Evolutionary conservation across 1,284 basidiomycete species (phyloP).

Genomic region (Naganishia albida): DNA sequence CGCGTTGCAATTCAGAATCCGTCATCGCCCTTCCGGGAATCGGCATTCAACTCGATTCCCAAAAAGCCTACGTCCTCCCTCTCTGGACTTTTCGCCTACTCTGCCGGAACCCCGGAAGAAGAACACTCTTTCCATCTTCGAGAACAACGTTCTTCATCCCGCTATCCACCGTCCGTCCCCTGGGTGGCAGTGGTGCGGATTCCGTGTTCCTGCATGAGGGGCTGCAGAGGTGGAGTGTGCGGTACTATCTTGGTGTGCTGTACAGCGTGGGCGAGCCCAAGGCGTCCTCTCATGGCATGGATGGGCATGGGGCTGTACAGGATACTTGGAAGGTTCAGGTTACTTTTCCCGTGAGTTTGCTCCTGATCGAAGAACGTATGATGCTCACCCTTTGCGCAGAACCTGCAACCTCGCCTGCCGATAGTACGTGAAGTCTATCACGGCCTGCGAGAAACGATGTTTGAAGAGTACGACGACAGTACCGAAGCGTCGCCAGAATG

Average conservation of each 20-base stretch:
- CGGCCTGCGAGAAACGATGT: conserved; percentile 41
- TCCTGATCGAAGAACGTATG: conserved; percentile 9
- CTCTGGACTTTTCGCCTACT: not conserved
- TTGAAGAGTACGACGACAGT: conserved; percentile 39
- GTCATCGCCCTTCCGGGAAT: conserved; percentile 57
- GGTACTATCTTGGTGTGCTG: conserved; percentile 46
- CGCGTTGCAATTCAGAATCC: conserved; percentile 46
- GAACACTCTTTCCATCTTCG: conserved; percentile 24
- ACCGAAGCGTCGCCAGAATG: conserved; percentile 2
- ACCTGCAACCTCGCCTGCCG: conserved; percentile 37
- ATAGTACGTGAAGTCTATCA: conserved; percentile 46
- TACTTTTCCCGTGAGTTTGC: not conserved
- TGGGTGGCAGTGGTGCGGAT: conserved; percentile 16
- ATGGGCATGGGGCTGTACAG: not conserved
- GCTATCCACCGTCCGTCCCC: conserved; percentile 36
- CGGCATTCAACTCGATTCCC: conserved; percentile 63
- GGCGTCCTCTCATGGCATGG: conserved; percentile 11
- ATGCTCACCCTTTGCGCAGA: not conserved
- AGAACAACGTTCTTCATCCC: conserved; percentile 41
- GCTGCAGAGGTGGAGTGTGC: conserved; percentile 42
- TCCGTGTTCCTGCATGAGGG: conserved; percentile 48
- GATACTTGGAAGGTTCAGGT: conserved; percentile 11
- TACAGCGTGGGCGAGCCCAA: conserved; percentile 35
- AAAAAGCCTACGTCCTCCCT: conserved; percentile 43
- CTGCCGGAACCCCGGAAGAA: not conserved